Evolutionary conservation across 495 filamentous ascomycete species (phyloP).

Genomic region (Penicilliopsis zonata): DNA sequence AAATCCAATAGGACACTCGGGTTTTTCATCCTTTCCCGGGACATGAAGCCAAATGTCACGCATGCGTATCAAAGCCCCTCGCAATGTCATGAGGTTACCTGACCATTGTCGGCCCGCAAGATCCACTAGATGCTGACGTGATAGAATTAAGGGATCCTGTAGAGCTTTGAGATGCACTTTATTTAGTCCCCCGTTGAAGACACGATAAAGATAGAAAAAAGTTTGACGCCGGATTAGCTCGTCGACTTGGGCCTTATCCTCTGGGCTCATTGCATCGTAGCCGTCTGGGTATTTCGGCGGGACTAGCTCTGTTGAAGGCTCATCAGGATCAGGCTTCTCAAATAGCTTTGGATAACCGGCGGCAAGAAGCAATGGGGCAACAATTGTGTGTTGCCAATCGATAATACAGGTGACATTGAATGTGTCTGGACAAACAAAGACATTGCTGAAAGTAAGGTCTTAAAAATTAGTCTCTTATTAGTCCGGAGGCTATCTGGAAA

Average conservation of each 20-base stretch:
- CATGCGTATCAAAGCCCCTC: slow-evolving; percentile 10
- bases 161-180: slow-evolving; percentile 10
- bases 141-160: slow-evolving; percentile 7
- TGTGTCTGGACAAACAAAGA: slow-evolving; percentile 13
- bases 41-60: slow-evolving; percentile 11
- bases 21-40: slow-evolving; percentile 4
- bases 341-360: slow-evolving; percentile 12
- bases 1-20: slow-evolving; percentile 10
- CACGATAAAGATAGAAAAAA: slow-evolving; percentile 11
- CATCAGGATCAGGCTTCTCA: slow-evolving; percentile 10
- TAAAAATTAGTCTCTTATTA: slow-evolving; percentile 1
- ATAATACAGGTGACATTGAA: slow-evolving; percentile 12
- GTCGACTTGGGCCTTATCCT: slow-evolving; percentile 8
- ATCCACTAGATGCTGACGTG: slow-evolving; percentile 15
- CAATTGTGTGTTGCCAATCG: slow-evolving; percentile 16
- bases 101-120: slow-evolving; percentile 13
- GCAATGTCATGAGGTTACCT: slow-evolving; percentile 13
- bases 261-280: slow-evolving; percentile 2
- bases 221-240: slow-evolving; percentile 11
- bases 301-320: slow-evolving; percentile 3
- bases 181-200: slow-evolving; percentile 13
- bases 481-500: background rate
- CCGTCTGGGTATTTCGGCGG: slow-evolving; percentile 7
- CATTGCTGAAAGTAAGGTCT: slow-evolving; percentile 13
- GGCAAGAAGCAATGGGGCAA: slow-evolving; percentile 9